Base-by-base conservation (phyloP, 164 flowering plant species). In the Piper betle region DNA sequence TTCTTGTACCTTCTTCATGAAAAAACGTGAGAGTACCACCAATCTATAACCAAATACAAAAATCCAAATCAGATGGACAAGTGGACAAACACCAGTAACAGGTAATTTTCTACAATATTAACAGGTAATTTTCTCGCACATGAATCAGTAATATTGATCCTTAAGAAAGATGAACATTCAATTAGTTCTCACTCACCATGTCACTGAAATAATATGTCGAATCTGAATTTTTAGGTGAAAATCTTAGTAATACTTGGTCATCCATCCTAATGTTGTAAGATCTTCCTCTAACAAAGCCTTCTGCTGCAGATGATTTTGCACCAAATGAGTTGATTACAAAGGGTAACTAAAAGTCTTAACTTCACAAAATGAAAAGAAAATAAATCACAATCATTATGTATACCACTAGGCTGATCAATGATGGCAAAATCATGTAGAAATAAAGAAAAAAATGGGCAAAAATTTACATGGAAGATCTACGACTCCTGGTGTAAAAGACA, bases 21-120 rank as follows among this genome's bases (percentile, higher is more conserved):
- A 88, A 84, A 77, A 93, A 90, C 43, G 92, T 88, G 65, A 93
- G 91, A 69, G 99, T 88, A 52, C 99, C 99, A 78, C 99, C 99
- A 55, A 93, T 90, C 99, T 89, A 83, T 68, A 18, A 56, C 20
- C 62, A 64, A 25, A 25, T 25, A 25, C 33, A 25, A 0, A 25
- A 42, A 64, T 61, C 18, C 69, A 68, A 69, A 19, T 48, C 8
- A 57, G 18, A 33, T 1, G 33, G 17, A 39, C 19, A 67, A 40
- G 33, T 25, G 33, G 33, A 25, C 33, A 25, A 2, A 25, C 33
- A 25, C 33, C 33, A 59, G 37, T 12, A 40, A 53, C 46, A 59
- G 64, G 42, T 25, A 19, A 15, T 50, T 11, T 50, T 40, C 48
- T 55, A 55, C 19, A 6, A 46, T 52, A 64, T 4, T 19, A 18